Evolutionary conservation across 1,284 basidiomycete genomes (phyloP), one percentile per base, ranked within the genome.

Genomic region (Ceratobasidium sp.): DNA sequence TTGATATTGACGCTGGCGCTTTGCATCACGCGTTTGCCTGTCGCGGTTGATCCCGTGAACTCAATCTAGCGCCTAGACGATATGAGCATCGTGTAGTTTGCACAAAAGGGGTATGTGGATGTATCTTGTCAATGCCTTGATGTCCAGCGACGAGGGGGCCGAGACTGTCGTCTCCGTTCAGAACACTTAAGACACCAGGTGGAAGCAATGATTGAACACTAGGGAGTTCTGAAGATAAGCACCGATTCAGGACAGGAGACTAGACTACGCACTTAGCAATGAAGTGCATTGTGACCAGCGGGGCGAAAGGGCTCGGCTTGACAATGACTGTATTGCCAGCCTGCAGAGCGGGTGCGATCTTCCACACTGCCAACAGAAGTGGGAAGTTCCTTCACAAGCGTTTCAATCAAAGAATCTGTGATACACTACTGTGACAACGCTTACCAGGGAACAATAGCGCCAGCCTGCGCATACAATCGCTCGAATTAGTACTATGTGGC

Each of bases 301-400:
- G 67, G 17, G 67, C 59, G 33, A 71, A 71, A 2, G 67, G 67
- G 45, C 67, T 71, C n/a, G 67, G 67, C 50, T 71, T 71, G 54
- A 71, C 59, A 29, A 71, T 71, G 29, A 71, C 45, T 27, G 67
- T 45, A 29, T 71, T 71, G n/a, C 67, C 67, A 19, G 67, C 54
- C n/a, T 71, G 67, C 29, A 71, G 67, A 3, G 67, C 50, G 22
- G 53, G 53, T 19, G 53, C 67, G n/a, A 71, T 71, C 33, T 71
- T 71, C 53, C 53, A 59, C 17, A 59, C 56, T 19, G 54, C 67
- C 17, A 71, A 44, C 36, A 71, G 33, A 19, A 71, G 53, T 6
- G 67, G 67, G 44, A 71, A 59, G 44, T 71, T 71, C 67, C 67
- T 71, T 24, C 5, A 33, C 19, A n/a, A 27, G 27, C 2, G 2